Evolutionary conservation across 805 yeast species (phyloP).

Genomic region (Cyberlindnera mississippiensis): DNA sequence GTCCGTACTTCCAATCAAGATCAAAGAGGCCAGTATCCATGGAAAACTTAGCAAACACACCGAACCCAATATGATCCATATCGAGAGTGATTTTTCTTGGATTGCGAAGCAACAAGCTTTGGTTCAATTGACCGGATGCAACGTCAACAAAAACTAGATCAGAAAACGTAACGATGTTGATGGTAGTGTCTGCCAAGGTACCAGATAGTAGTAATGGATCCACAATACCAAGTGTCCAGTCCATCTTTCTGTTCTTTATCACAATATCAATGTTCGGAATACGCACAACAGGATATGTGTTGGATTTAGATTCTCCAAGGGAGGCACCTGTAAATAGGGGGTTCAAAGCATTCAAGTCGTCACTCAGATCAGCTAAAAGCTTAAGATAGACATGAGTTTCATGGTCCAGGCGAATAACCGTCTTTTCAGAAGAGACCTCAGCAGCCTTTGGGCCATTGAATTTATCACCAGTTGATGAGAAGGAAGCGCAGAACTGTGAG

Average conservation of each 20-base stretch:
- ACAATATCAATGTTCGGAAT: conserved; percentile 5
- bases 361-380: conserved; percentile 3
- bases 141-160: conserved; percentile 1
- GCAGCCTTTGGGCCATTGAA: conserved; percentile 4
- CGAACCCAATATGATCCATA: conserved; percentile 2
- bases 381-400: conserved; percentile 6
- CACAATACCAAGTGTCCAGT: conserved; percentile 13
- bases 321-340: not conserved
- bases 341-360: conserved; percentile 3
- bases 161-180: conserved; percentile 5
- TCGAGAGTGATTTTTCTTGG: not conserved
- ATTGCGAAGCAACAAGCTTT: not conserved
- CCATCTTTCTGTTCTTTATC: conserved; percentile 4
- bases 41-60: conserved; percentile 3
- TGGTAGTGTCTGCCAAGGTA: conserved; percentile 1
- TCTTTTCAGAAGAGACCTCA: conserved; percentile 5
- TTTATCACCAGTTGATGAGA: conserved; percentile 1
- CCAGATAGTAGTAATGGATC: conserved; percentile 13
- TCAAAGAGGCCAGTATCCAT: conserved; percentile 1
- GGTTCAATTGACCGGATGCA: conserved; percentile 2
- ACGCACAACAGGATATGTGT: not conserved
- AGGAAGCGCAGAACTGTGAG: conserved; percentile 6
- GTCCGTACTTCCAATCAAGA: not conserved
- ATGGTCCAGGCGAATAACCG: conserved; percentile 9
- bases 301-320: no score